A percentile compares a stretch with the other conserved stretches of the same genome.
Evolutionary conservation across 2,329 filamentous ascomycete species (phyloP).

Genomic region (Mariannaea elegans): DNA sequence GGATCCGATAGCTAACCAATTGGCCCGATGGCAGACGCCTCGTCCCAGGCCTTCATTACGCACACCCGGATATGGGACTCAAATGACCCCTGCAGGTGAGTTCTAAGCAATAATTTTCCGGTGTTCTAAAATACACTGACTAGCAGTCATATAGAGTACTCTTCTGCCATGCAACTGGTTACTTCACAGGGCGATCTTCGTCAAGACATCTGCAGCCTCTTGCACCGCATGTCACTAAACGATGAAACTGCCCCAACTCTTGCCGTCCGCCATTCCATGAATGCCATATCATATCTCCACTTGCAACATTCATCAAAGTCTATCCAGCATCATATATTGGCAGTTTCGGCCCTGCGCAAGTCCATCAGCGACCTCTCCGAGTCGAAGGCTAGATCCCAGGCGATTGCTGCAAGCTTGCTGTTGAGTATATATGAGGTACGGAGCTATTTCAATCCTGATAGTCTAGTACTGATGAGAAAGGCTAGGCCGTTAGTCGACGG

Average conservation of each 20-base stretch:
- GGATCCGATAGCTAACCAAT: neutral
- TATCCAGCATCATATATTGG: conserved; percentile 5
- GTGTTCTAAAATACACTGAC: neutral
- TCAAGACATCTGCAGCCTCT: conserved; percentile 13
- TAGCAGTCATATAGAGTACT: neutral
- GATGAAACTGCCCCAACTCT: conserved; percentile 11
- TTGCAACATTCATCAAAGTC: neutral
- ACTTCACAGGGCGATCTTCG: conserved; percentile 10
- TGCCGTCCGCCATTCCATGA: conserved; percentile 17
- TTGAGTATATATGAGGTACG: conserved; percentile 13
- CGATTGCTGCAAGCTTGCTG: conserved; percentile 12
- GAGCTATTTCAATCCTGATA: neutral
- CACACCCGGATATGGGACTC: neutral
- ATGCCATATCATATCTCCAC: conserved; percentile 11
- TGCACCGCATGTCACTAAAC: conserved; percentile 9
- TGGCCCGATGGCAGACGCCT: neutral
- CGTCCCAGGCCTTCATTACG: neutral
- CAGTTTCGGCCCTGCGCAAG: conserved; percentile 3
- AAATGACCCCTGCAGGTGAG: conserved; percentile 4
- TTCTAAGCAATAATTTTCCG: neutral
- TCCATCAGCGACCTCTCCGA: neutral
- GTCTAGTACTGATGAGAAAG: neutral
- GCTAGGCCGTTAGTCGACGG: neutral
- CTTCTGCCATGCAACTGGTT: conserved; percentile 7
- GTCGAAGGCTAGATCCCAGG: neutral